A percentile compares a stretch with the other conserved stretches of the same genome.
phyloP scores from a whole-genome alignment of 768 basidiomycete species.

The Naganishia onofrii region DNA sequence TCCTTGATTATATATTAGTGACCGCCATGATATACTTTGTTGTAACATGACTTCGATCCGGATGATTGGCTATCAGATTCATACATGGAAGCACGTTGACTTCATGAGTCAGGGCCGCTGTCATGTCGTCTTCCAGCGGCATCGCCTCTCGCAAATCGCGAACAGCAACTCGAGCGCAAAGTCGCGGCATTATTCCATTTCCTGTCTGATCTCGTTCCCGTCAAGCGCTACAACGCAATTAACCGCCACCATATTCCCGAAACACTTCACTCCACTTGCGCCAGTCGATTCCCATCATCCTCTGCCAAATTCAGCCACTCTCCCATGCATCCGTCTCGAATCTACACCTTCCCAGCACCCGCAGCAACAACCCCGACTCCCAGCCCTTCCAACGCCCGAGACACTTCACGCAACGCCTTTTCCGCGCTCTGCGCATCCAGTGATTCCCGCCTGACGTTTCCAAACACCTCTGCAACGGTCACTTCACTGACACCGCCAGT shows the following conservation, averaged over 20 bases:
- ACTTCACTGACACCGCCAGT: background rate
- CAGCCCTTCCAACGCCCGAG: constrained; percentile 41
- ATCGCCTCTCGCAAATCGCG: too few species aligned
- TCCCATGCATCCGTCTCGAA: background rate
- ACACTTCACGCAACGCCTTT: constrained; percentile 49
- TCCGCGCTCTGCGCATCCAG: constrained; percentile 47
- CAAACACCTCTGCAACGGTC: background rate
- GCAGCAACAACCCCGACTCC: constrained; percentile 23
- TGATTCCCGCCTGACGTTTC: background rate
- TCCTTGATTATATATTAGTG: too few species aligned
- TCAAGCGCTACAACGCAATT: background rate
- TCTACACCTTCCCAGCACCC: constrained; percentile 18
- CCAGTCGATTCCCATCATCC: too few species aligned
- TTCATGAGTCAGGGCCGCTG: too few species aligned
- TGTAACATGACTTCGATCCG: too few species aligned
- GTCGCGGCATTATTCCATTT: background rate
- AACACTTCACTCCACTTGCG: background rate
- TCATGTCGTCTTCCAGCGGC: too few species aligned
- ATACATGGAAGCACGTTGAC: too few species aligned
- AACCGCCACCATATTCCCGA: background rate
- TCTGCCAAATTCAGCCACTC: background rate
- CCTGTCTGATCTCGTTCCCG: background rate
- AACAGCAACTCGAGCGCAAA: too few species aligned
- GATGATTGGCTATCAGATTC: too few species aligned
- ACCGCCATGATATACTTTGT: too few species aligned